Percentiles rank a stretch among this genome's conserved stretches.
Evolutionary conservation across 2,329 filamentous ascomycete species (phyloP).

Genomic region (Colletotrichum ledebouriae): DNA sequence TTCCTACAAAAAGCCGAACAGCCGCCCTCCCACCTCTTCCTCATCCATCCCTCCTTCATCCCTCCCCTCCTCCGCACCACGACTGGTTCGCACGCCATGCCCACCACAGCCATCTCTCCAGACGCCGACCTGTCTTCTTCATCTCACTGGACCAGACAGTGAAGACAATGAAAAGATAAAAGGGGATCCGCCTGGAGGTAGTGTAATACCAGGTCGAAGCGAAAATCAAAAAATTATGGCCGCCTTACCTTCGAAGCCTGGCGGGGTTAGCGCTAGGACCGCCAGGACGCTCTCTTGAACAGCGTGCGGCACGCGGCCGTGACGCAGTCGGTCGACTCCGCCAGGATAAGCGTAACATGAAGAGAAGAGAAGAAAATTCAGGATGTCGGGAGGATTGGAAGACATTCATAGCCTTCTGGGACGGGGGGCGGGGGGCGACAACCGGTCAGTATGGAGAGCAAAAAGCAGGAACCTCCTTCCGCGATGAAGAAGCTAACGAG

Average conservation of each 20-base stretch:
- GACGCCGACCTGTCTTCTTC: slow-evolving; percentile 10
- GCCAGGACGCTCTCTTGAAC: no score
- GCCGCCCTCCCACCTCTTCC: slow-evolving; percentile 4
- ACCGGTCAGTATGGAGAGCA: no score
- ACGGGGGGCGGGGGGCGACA: no score
- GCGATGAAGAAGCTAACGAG: no score
- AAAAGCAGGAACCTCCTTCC: no score
- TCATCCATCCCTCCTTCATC: slow-evolving; percentile 4
- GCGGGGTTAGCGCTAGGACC: no score
- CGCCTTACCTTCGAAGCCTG: not conserved
- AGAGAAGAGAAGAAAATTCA: no score
- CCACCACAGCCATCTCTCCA: not conserved
- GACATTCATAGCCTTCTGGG: no score
- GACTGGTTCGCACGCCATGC: slow-evolving; percentile 1
- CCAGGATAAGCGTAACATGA: no score
- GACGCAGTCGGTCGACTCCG: no score
- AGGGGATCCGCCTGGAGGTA: not conserved
- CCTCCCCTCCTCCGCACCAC: not conserved
- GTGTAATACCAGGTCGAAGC: not conserved
- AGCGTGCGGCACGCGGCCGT: no score
- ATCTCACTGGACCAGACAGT: slow-evolving; percentile 7
- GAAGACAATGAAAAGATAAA: slow-evolving; percentile 4
- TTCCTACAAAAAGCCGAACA: not conserved
- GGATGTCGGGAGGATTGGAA: no score
- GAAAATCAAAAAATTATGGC: not conserved